Base-by-base conservation (phyloP, 345 rosid species). In the Brassica carinata region DNA sequence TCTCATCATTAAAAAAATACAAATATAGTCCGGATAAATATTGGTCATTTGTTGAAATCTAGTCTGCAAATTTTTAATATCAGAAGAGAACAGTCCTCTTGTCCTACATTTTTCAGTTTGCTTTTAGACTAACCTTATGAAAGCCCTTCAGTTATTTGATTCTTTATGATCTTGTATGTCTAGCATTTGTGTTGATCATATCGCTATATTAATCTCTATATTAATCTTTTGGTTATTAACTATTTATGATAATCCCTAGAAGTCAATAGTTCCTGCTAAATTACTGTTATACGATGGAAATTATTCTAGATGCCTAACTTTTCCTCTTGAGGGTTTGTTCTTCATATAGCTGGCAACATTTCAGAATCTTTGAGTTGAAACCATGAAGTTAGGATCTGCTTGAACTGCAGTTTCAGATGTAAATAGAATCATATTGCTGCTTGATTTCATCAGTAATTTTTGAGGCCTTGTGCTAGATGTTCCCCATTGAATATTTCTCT, bases 191-290 rank as follows among this genome's bases (percentile, higher is more conserved):
- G 7, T 55, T 55, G 61, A 89, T 88, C 93, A 88, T 89, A 85
- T 74, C 90, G 87, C 90, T 89, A 85, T 61, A 26, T 19, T 58
- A 15, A 55, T 53, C 18, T 53, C 90, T 89, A 85, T 61, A 26
- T 19, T 59, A 15, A 55, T 53, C 18, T 53, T 48, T 48, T 48
- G 55, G 55, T 48, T 14, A 48, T 48, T 48, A 11, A 48, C 17
- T 13, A 48, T 48, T 14, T 48, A 4, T 48, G 55, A 48, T 48
- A 14, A 53, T 10, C 19, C 51, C 45, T 38, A 38, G 10, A 38
- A 38, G 45, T 38, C 45, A 43, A 43, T 43, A 43, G 51, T 43
- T 10, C 51, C 51, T 43, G 51, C 13, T 10, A 43, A 43, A 43
- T 43, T 10, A 43, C 51, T 43, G 51, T 43, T 43, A 43, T 43